Conservation (phyloP, 225 moss, liverwort and hornwort genomes). For the Antitrichia curtipendula region DNA sequence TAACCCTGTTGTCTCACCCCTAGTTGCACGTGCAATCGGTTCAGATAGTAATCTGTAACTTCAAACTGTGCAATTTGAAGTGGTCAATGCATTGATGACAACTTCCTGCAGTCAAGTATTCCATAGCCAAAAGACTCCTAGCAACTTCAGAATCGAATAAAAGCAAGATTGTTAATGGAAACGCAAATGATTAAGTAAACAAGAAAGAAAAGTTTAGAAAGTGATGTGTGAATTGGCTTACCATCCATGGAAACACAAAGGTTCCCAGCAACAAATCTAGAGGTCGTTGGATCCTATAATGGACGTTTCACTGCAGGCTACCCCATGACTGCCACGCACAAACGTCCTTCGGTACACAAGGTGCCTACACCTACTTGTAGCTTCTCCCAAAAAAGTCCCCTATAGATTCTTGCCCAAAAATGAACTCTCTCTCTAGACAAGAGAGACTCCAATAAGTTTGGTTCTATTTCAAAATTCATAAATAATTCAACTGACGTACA, state of each 20-base stretch:
- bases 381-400: fast-evolving
- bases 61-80: background rate
- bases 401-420: background rate
- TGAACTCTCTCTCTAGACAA: background rate
- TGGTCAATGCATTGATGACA: background rate
- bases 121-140: background rate
- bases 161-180: background rate
- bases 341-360: background rate
- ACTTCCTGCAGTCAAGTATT: background rate
- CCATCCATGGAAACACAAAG: background rate
- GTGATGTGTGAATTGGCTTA: background rate
- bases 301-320: background rate
- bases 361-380: background rate
- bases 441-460: background rate
- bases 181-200: background rate
- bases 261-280: background rate
- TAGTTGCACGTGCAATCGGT: background rate
- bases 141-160: background rate
- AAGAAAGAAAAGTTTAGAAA: background rate
- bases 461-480: background rate
- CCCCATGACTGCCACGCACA: background rate
- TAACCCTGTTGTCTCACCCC: background rate
- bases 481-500: background rate
- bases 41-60: background rate
- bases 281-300: background rate